Percentiles rank a stretch among this genome's conserved stretches.
These are phyloP conservation scores for Geotrichum restrictum DNA, from an alignment of 1,139 yeast genomes.

Conservation along the genomic window DNA sequence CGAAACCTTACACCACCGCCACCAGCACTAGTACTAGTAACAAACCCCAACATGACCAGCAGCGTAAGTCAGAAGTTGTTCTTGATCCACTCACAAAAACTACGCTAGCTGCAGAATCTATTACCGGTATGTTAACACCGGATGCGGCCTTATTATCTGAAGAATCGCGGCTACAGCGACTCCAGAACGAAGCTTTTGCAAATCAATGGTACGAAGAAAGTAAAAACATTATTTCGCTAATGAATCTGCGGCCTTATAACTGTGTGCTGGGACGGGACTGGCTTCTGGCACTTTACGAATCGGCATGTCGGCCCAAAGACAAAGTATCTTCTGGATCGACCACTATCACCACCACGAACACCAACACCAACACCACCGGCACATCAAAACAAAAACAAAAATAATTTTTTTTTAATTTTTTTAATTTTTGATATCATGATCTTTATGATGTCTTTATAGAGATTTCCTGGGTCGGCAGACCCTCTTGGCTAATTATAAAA, in stretches of 20 bases:
- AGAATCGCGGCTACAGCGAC: neutral
- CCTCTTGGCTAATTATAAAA: neutral
- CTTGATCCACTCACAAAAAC: too few species aligned
- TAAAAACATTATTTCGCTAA: conserved; percentile 8
- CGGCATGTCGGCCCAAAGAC: neutral
- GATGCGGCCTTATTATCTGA: too few species aligned
- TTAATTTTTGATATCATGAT: neutral
- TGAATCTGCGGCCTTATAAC: conserved; percentile 1
- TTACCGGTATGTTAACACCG: too few species aligned
- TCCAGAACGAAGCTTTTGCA: conserved; percentile 3
- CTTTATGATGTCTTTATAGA: neutral
- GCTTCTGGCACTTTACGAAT: conserved; percentile 1
- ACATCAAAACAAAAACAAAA: neutral
- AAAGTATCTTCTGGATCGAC: too few species aligned
- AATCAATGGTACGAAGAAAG: conserved; percentile 8
- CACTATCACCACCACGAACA: too few species aligned
- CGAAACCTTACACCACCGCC: too few species aligned
- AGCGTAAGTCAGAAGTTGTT: too few species aligned
- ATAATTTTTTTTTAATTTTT: neutral
- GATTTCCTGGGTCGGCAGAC: neutral
- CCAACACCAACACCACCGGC: too few species aligned
- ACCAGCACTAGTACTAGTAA: too few species aligned
- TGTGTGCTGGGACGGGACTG: conserved; percentile 12
- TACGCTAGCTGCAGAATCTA: too few species aligned
- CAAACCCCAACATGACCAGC: too few species aligned